phyloP scores from a whole-genome alignment of 2,329 filamentous ascomycete species.

The Botrytis paeoniae region DNA sequence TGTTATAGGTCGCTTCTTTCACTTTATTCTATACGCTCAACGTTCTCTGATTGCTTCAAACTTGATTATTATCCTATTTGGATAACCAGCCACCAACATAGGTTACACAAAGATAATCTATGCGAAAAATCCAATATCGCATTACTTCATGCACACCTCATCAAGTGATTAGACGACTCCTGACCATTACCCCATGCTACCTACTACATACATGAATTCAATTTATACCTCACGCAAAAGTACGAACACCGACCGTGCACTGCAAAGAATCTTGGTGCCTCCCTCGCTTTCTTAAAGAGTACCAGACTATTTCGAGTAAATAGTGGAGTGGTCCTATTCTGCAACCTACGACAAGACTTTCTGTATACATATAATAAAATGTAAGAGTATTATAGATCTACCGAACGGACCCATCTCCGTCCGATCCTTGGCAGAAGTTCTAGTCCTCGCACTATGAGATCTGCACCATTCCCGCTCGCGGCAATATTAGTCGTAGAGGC shows the following conservation, averaged over 20 bases:
- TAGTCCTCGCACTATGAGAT: conserved; percentile 14
- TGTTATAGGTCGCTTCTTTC: conserved; percentile 3
- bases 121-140: background rate
- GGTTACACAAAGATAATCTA: conserved; percentile 15
- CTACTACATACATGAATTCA: background rate
- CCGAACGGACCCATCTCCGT: background rate
- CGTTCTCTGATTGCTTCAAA: background rate
- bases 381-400: conserved; percentile 4
- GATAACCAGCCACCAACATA: conserved; percentile 17
- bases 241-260: conserved; percentile 11
- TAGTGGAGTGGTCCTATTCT: conserved; percentile 4
- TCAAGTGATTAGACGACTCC: background rate
- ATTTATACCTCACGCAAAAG: conserved; percentile 5
- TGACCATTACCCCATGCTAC: background rate
- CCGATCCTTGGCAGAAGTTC: conserved; percentile 5
- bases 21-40: background rate
- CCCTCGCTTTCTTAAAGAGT: background rate
- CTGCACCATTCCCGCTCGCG: conserved; percentile 9
- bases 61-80: background rate
- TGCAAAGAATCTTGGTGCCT: conserved; percentile 2
- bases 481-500: background rate
- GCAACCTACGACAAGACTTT: conserved; percentile 3
- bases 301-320: background rate
- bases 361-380: background rate
- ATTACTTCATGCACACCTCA: conserved; percentile 6